Evolutionary conservation across 2,329 filamentous ascomycete species (phyloP).

Genomic region (Pseudogymnoascus sp.): DNA sequence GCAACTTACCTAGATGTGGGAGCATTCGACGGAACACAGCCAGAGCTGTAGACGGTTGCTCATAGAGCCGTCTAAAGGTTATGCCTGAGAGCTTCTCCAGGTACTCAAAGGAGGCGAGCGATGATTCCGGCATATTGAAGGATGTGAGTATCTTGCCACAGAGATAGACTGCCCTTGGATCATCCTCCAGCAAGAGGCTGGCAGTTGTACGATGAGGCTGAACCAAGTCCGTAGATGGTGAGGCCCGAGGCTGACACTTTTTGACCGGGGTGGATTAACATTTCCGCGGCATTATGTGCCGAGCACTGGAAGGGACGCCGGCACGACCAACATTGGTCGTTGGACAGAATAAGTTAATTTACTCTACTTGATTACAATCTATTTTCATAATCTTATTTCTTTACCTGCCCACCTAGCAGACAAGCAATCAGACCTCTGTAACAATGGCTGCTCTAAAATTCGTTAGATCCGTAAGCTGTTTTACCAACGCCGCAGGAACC

Average conservation of each 20-base stretch:
- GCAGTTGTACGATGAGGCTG: conserved; percentile 2
- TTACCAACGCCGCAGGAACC: background rate
- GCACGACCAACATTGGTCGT: background rate
- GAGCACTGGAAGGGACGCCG: too few relatives aligned
- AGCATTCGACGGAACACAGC: conserved; percentile 97
- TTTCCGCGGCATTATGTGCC: background rate
- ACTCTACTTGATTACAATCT: background rate
- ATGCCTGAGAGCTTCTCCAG: conserved; percentile 85
- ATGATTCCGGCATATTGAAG: conserved; percentile 33
- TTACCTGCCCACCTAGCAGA: background rate
- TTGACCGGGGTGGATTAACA: background rate
- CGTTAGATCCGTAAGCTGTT: conserved; percentile 51
- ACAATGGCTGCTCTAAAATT: conserved; percentile 50
- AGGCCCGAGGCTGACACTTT: conserved; percentile 5
- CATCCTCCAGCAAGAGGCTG: conserved; percentile 2
- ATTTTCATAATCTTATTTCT: background rate
- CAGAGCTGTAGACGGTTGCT: conserved; percentile 88
- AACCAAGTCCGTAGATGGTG: background rate
- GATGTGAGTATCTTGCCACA: conserved; percentile 1
- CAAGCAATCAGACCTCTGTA: background rate
- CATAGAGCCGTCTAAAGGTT: conserved; percentile 85
- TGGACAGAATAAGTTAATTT: background rate
- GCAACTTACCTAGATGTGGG: conserved; percentile 65
- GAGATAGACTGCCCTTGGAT: background rate
- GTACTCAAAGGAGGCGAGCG: conserved; percentile 70